These are phyloP conservation scores for Pseudogymnoascus sp. DNA, from an alignment of 2,329 filamentous ascomycete genomes.

Conservation along the genomic window DNA sequence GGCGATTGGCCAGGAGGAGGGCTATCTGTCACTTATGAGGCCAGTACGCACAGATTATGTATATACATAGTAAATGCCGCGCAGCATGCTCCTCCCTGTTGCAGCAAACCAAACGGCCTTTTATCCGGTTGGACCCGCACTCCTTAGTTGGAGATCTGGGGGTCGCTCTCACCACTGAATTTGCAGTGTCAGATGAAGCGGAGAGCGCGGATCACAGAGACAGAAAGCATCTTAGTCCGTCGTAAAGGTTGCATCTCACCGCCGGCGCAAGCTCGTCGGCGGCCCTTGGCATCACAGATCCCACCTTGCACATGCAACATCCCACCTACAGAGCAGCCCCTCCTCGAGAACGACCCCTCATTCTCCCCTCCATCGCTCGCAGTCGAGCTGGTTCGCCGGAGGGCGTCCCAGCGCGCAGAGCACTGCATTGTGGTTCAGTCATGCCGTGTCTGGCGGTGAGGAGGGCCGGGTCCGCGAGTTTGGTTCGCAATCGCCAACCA, in stretches of 20 bases:
- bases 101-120: neutral
- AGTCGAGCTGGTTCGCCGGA: neutral
- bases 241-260: conserved; percentile 3
- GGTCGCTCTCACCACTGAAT: neutral
- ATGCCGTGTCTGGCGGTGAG: conserved; percentile 2
- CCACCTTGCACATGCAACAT: neutral
- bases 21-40: neutral
- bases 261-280: neutral
- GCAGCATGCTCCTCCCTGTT: neutral
- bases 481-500: neutral
- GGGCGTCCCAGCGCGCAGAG: neutral
- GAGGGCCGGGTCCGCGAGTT: neutral
- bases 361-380: neutral
- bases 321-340: neutral
- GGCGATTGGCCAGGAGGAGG: neutral
- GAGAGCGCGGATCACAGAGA: neutral
- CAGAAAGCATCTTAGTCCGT: neutral
- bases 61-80: neutral
- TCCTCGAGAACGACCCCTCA: conserved; percentile 1
- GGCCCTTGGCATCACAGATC: neutral
- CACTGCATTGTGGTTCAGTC: neutral
- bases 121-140: conserved; percentile 3
- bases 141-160: conserved; percentile 1
- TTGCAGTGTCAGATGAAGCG: neutral
- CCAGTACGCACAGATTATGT: neutral